Evolutionary conservation across 2,329 filamentous ascomycete genomes (phyloP), one percentile per base, ranked within the genome.

Genomic region (Phialophora expanda): DNA sequence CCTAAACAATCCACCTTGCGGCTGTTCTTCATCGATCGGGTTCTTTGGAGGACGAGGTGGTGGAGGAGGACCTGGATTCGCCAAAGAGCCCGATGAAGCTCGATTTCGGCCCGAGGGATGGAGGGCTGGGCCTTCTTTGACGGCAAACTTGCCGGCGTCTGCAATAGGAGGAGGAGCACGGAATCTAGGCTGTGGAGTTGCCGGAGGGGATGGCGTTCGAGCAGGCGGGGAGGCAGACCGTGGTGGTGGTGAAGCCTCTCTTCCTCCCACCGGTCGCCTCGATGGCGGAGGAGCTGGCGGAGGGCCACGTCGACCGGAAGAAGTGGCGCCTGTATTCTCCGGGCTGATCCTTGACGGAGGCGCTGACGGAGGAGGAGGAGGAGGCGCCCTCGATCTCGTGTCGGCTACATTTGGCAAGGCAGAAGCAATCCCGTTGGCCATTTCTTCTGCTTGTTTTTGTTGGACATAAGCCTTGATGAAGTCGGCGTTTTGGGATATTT

Each of bases 131-230:
- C 77, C 78, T 64, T 82, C 80, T 32, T 81, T 77, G 68, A 89
- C 84, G 3, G 90, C 92, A 75, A 87, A 95, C 78, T 92, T 96
- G 44, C 95, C 95, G 65, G 95, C 95, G 77, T 97, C 93, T 62
- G 92, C 87, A 66, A 98, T 80, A 2, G 94, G 91, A 38, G 95
- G 95, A 54, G 95, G 95, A 8, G 92, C 94, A 70, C 88, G 86
- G 80, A 96, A 98, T 72, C 84, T 85, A 8, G 87, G 87, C 59
- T 89, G 85, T 24, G 88, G 59, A 9, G 84, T 84, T 28, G 79
- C 74, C 12, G 89, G 88, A 12, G 92, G 91, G 14, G 89, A 88
- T 14, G 89, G 86, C 66, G 92, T 89, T 74, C 88, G 84, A 32
- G 89, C 85, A n/a, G 90, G 87, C 22, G 59, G 59, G 17, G 81